These are phyloP conservation scores for Thraustochytrium sp. DNA, from an alignment of 352 stramenopile species.

Conservation along the genomic window DNA sequence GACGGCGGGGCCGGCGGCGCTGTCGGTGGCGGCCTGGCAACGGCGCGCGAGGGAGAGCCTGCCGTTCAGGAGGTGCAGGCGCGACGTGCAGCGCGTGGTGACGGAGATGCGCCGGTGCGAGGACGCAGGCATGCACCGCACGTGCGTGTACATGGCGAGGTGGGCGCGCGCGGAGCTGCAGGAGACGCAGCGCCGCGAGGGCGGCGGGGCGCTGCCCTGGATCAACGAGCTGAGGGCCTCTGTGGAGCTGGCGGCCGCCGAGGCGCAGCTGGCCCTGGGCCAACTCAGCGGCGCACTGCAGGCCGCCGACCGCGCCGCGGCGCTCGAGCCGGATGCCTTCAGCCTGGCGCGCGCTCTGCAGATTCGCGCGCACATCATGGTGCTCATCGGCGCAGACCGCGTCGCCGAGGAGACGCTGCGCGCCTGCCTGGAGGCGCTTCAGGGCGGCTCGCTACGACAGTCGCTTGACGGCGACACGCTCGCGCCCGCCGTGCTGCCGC, in stretches of 20 bases:
- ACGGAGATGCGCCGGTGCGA: not conserved
- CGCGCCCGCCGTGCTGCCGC: not conserved
- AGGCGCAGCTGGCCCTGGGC: not conserved
- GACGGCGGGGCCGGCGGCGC: too few species aligned
- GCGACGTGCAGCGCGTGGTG: not conserved
- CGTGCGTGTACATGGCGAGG: not conserved
- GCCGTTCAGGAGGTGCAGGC: not conserved
- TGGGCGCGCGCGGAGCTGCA: not conserved
- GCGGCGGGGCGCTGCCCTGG: not conserved
- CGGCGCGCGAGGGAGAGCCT: not conserved
- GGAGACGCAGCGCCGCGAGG: not conserved
- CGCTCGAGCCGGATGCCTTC: not conserved
- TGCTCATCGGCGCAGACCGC: slow-evolving; percentile 11
- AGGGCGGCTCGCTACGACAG: not conserved
- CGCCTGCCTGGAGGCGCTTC: not conserved
- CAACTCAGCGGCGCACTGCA: not conserved
- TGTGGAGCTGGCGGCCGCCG: not conserved
- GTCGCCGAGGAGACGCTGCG: not conserved
- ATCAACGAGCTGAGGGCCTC: not conserved
- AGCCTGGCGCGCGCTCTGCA: not conserved
- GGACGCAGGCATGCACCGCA: not conserved
- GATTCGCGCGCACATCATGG: slow-evolving; percentile 19
- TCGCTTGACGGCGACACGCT: not conserved
- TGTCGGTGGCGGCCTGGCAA: not conserved
- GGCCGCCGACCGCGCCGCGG: not conserved